Percentiles rank a stretch among this genome's conserved stretches.
Conservation (phyloP, 805 yeast species). For the Nakazawaea holstii region DNA sequence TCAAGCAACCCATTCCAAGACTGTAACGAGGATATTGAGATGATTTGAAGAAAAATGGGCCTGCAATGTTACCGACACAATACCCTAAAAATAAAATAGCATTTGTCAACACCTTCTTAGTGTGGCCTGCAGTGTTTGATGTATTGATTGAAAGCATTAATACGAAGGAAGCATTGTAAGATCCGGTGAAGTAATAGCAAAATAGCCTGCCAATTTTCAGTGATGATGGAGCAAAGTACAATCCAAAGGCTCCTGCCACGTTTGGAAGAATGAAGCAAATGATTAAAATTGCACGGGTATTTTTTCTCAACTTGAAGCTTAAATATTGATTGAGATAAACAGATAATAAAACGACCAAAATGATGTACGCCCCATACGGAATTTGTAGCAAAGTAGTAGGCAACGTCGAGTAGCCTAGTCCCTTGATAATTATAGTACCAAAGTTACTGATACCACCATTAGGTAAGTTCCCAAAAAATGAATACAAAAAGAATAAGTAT, state of each 20-base stretch:
- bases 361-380: conserved; percentile 10
- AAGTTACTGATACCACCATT: conserved; percentile 18
- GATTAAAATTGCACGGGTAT: conserved; percentile 1
- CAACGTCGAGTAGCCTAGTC: conserved; percentile 12
- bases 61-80: conserved; percentile 30
- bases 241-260: conserved; percentile 12
- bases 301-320: neutral
- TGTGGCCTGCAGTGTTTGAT: conserved; percentile 34
- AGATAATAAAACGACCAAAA: neutral
- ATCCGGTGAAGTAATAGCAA: conserved; percentile 9
- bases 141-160: conserved; percentile 22
- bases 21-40: conserved; percentile 26
- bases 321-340: conserved; percentile 1
- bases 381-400: conserved; percentile 10
- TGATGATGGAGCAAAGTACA: conserved; percentile 12
- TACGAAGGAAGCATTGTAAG: conserved; percentile 14
- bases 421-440: conserved; percentile 15
- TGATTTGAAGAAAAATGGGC: conserved; percentile 32
- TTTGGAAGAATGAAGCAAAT: conserved; percentile 5
- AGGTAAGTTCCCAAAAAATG: conserved; percentile 14
- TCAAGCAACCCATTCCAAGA: conserved; percentile 14
- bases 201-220: conserved; percentile 9
- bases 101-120: conserved; percentile 30
- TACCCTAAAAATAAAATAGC: conserved; percentile 30
- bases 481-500: conserved; percentile 14